Evolutionary conservation across 805 yeast species (phyloP).

Genomic region (Wickerhamomyces chambardii): DNA sequence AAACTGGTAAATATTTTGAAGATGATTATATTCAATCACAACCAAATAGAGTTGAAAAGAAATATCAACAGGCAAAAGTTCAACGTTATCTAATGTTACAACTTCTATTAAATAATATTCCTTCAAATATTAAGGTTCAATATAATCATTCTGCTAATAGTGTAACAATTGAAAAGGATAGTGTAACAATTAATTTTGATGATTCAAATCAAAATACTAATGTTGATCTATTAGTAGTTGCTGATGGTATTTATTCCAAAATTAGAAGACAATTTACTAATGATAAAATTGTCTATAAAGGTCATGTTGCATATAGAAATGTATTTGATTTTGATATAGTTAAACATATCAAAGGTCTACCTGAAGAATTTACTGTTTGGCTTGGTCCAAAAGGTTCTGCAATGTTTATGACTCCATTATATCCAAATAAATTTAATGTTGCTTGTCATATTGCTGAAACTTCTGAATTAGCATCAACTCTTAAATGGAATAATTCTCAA

Average conservation of each 20-base stretch:
- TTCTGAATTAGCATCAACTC: conserved; percentile 2
- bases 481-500: conserved; percentile 7
- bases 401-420: conserved; percentile 6
- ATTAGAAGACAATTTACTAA: conserved; percentile 7
- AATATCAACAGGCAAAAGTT: conserved; percentile 4
- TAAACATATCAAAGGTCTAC: conserved; percentile 3
- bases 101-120: conserved; percentile 3
- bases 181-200: too few relatives aligned
- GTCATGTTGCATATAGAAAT: conserved; percentile 8
- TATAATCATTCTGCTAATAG: not conserved
- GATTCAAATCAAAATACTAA: not conserved
- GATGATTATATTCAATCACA: not conserved
- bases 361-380: conserved; percentile 8
- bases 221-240: conserved; percentile 7
- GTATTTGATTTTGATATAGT: conserved; percentile 6
- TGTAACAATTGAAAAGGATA: not conserved
- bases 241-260: conserved; percentile 10
- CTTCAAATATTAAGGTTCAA: not conserved
- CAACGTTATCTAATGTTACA: conserved; percentile 6
- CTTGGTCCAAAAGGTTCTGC: conserved; percentile 3
- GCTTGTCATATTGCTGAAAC: conserved; percentile 8
- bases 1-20: conserved; percentile 5
- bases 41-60: not conserved
- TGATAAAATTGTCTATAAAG: conserved; percentile 7
- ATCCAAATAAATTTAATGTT: conserved; percentile 7